These are phyloP conservation scores for Saccharomycopsis sp. DNA, from an alignment of 805 yeast genomes.

Conservation along the genomic window DNA sequence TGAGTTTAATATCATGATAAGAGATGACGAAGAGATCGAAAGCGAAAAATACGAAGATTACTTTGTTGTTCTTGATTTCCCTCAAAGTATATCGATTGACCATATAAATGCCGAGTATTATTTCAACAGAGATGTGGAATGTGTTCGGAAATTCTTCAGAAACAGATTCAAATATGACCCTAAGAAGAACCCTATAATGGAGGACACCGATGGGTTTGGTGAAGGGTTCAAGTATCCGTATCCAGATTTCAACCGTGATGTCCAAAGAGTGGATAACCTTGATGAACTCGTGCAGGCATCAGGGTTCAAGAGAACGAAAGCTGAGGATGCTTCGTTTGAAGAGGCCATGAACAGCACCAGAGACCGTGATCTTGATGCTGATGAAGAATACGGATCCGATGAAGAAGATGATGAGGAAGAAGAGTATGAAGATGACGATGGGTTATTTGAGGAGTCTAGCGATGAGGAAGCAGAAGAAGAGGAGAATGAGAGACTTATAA, in stretches of 20 bases:
- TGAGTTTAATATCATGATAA: conserved; percentile 89
- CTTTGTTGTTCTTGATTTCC: conserved; percentile 93
- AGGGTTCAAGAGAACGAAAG: conserved; percentile 47
- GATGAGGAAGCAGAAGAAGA: conserved; percentile 33
- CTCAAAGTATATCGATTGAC: conserved; percentile 92
- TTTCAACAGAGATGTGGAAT: conserved; percentile 89
- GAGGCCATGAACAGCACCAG: conserved; percentile 22
- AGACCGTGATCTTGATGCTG: conserved; percentile 39
- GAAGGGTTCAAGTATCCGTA: conserved; percentile 70
- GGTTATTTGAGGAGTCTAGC: conserved; percentile 26
- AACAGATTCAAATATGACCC: conserved; percentile 74
- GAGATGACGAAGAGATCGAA: conserved; percentile 45
- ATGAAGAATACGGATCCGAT: conserved; percentile 26
- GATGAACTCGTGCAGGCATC: conserved; percentile 91
- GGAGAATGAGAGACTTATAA: conserved; percentile 57
- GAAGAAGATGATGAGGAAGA: conserved; percentile 29
- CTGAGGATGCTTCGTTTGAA: conserved; percentile 29
- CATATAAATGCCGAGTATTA: conserved; percentile 84
- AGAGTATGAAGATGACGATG: conserved; percentile 25
- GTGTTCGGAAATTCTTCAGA: conserved; percentile 77
- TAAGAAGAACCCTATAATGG: conserved; percentile 56
- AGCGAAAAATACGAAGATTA: conserved; percentile 48
- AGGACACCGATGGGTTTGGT: conserved; percentile 75
- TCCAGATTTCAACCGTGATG: conserved; percentile 76
- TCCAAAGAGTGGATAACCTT: conserved; percentile 56